These are phyloP conservation scores for Xylaria digitata DNA, from an alignment of 2,329 filamentous ascomycete genomes.

Conservation along the genomic window DNA sequence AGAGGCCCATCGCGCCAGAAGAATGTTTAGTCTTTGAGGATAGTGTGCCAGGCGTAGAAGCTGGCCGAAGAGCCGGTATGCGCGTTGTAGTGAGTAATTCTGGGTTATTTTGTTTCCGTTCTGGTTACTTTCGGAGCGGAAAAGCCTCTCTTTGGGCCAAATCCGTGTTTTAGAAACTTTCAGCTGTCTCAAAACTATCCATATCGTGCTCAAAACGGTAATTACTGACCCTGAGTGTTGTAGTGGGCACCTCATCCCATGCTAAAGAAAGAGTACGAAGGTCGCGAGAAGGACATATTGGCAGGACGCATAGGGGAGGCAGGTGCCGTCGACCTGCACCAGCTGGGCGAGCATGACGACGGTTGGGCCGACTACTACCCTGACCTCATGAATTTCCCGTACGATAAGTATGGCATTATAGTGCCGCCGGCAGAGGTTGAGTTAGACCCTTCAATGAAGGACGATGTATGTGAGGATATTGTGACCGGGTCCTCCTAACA, in stretches of 20 bases:
- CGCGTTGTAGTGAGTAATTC: too few relatives aligned
- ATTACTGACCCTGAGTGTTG: too few relatives aligned
- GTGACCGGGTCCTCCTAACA: conserved; percentile 23
- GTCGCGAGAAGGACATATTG: conserved; percentile 82
- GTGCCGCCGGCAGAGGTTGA: conserved; percentile 59
- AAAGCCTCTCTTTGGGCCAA: too few relatives aligned
- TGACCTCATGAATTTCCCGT: conserved; percentile 66
- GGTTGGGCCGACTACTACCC: conserved; percentile 69
- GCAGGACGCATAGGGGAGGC: conserved; percentile 82
- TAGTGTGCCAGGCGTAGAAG: conserved; percentile 90
- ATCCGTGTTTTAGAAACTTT: too few relatives aligned
- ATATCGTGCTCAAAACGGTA: too few relatives aligned
- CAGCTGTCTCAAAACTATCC: too few relatives aligned
- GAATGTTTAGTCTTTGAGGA: conserved; percentile 98
- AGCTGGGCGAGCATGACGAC: conserved; percentile 67
- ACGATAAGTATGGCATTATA: conserved; percentile 69
- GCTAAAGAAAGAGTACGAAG: conserved; percentile 79
- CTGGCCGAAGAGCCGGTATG: conserved; percentile 92
- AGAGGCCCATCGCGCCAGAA: conserved; percentile 75
- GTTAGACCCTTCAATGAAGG: conserved; percentile 57
- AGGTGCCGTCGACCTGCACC: conserved; percentile 63
- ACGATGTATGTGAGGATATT: conserved; percentile 47
- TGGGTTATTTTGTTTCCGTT: too few relatives aligned
- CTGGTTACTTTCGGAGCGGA: too few relatives aligned
- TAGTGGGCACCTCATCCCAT: conserved; percentile 90